These are phyloP conservation scores for Bruguiera parviflora DNA, from an alignment of 345 rosid genomes.

Conservation along the genomic window DNA sequence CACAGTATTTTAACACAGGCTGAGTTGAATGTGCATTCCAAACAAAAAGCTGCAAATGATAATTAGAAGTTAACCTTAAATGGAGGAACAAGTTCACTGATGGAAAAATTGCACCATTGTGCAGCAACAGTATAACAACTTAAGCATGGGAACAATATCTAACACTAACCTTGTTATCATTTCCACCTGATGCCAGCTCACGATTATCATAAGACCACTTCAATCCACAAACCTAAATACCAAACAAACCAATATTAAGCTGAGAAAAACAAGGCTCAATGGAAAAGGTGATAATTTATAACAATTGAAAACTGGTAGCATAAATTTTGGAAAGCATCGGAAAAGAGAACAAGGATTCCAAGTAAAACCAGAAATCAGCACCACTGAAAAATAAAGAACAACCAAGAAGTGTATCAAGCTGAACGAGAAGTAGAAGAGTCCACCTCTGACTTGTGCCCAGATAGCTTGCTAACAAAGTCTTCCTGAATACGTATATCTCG, in stretches of 20 bases:
- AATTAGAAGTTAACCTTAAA: conserved; percentile 17
- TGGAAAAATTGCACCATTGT: conserved; percentile 1
- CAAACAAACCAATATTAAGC: conserved; percentile 17
- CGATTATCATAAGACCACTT: conserved; percentile 99
- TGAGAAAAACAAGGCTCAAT: neutral
- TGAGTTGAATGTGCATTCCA: conserved; percentile 98
- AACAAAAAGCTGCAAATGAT: conserved; percentile 72
- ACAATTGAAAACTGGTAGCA: conserved; percentile 3
- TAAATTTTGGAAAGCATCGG: neutral
- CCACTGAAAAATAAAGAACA: neutral
- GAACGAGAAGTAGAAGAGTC: conserved; percentile 3
- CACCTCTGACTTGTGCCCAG: conserved; percentile 98
- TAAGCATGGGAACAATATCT: neutral
- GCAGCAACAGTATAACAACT: conserved; percentile 2
- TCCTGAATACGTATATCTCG: conserved; percentile 78
- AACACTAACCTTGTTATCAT: conserved; percentile 76
- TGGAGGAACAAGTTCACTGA: neutral
- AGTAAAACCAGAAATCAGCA: neutral
- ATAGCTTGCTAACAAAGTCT: conserved; percentile 80
- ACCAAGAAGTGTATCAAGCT: conserved; percentile 9
- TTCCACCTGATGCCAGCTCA: conserved; percentile 97
- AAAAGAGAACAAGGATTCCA: conserved; percentile 1
- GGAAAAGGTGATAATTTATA: neutral
- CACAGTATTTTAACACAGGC: conserved; percentile 83
- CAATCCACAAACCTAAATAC: conserved; percentile 79